phyloP scores from a whole-genome alignment of 352 stramenopile species.

The Phytophthora syringae region DNA sequence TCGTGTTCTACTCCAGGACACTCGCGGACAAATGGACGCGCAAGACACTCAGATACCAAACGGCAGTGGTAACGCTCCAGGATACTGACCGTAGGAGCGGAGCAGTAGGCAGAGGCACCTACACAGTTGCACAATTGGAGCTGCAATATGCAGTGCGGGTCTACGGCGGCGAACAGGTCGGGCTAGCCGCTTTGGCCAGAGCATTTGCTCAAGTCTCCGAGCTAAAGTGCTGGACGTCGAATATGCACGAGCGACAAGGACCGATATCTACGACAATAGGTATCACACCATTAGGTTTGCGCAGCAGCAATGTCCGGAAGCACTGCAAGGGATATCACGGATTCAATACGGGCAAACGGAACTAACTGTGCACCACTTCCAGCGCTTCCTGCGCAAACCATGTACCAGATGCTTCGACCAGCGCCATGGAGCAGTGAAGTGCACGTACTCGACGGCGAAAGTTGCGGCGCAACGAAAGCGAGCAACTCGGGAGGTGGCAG shows the following conservation, averaged over 20 bases:
- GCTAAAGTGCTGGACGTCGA: constrained; percentile 2
- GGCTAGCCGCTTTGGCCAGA: background rate
- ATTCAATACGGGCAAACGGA: background rate
- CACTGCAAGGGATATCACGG: background rate
- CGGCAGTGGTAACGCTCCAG: background rate
- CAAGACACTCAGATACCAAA: background rate
- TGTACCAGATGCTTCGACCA: no score
- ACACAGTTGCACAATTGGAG: background rate
- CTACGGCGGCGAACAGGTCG: background rate
- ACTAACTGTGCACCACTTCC: background rate
- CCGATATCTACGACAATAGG: constrained; percentile 1
- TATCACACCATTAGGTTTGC: background rate
- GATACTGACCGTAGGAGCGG: background rate
- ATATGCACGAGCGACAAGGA: background rate
- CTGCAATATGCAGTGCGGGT: constrained; percentile 4
- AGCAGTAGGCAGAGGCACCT: background rate
- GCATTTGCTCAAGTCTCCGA: background rate
- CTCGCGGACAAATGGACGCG: background rate
- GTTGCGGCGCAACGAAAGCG: no score
- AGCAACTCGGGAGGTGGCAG: no score
- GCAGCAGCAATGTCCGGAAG: background rate
- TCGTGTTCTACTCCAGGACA: background rate
- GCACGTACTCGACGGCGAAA: no score
- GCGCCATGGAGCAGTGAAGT: no score
- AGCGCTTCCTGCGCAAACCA: no score